Percentiles rank a stretch among this genome's conserved stretches.
Evolutionary conservation across 768 basidiomycete genomes (phyloP).

Genomic region (Hirschioporus abietinus): DNA sequence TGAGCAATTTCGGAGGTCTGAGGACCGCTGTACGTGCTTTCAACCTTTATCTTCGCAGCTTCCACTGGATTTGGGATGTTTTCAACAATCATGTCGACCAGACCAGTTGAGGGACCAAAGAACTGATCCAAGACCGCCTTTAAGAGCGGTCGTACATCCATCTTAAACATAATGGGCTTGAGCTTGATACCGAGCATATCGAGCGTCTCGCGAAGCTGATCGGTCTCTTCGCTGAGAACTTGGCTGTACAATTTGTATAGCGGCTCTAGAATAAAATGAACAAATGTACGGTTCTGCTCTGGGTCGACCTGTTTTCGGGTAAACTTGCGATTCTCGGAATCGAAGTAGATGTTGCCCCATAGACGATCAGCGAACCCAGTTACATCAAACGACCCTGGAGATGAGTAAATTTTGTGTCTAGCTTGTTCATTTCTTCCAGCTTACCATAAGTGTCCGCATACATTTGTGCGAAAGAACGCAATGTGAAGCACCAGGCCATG

Average conservation of each 20-base stretch:
- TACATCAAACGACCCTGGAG: slow-evolving; percentile 71
- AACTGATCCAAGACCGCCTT: slow-evolving; percentile 94
- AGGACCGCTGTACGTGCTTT: slow-evolving; percentile 84
- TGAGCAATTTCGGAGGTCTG: slow-evolving; percentile 73
- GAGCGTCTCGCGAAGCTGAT: slow-evolving; percentile 78
- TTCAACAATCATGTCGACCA: slow-evolving; percentile 89
- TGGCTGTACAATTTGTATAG: slow-evolving; percentile 96
- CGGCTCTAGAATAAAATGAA: slow-evolving; percentile 94
- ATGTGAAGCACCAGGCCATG: slow-evolving; percentile 97
- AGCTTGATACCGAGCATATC: slow-evolving; percentile 72
- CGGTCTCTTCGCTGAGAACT: slow-evolving; percentile 91
- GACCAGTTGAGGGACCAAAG: slow-evolving; percentile 84
- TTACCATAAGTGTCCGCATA: slow-evolving; percentile 90
- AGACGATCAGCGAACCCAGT: slow-evolving; percentile 81
- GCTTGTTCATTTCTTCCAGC: slow-evolving; percentile 12
- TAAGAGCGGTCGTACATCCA: slow-evolving; percentile 93
- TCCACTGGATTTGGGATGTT: slow-evolving; percentile 80
- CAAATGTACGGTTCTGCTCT: slow-evolving; percentile 79
- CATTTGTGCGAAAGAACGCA: slow-evolving; percentile 92
- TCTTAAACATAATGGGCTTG: slow-evolving; percentile 94
- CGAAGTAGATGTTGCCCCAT: slow-evolving; percentile 98
- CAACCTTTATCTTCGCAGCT: slow-evolving; percentile 60
- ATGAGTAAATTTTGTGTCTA: slow-evolving; percentile 2
- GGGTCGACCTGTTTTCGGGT: slow-evolving; percentile 78
- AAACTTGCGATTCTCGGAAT: slow-evolving; percentile 81